Percentiles rank a stretch among this genome's conserved stretches.
These are phyloP conservation scores for Xylaria nigripes DNA, from an alignment of 495 filamentous ascomycete species.

Conservation along the genomic window DNA sequence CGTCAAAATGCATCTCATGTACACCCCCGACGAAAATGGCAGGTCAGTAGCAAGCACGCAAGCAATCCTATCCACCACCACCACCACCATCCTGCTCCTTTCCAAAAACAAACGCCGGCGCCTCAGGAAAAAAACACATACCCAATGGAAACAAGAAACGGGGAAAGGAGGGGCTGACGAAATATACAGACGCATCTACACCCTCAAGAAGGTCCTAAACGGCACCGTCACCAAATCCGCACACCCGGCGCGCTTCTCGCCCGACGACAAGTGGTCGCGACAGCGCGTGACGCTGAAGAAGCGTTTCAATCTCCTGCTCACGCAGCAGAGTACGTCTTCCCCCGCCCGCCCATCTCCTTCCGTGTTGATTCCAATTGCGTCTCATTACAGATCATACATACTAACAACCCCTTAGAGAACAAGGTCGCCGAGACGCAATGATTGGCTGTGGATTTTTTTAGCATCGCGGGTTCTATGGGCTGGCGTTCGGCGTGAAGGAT, in stretches of 20 bases:
- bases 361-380: constrained; percentile 2
- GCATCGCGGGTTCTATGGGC: too few relatives aligned
- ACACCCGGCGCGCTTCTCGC: constrained; percentile 93
- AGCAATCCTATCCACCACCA: too few relatives aligned
- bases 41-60: constrained; percentile 39
- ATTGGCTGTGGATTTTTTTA: too few relatives aligned
- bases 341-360: neutral
- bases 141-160: neutral
- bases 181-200: constrained; percentile 57
- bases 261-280: constrained; percentile 95
- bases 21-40: constrained; percentile 66
- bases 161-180: neutral
- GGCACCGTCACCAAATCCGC: constrained; percentile 87
- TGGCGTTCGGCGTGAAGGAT: too few relatives aligned
- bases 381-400: neutral
- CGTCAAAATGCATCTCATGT: constrained; percentile 71
- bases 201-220: constrained; percentile 69
- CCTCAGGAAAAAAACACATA: neutral
- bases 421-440: constrained; percentile 23
- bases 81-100: neutral
- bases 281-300: constrained; percentile 90
- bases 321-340: constrained; percentile 68
- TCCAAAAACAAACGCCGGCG: too few relatives aligned
- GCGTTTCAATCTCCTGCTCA: constrained; percentile 78
- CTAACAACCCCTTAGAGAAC: constrained; percentile 19